phyloP scores from a whole-genome alignment of 1,139 yeast genomes.

The Kodamaea ohmeri region DNA sequence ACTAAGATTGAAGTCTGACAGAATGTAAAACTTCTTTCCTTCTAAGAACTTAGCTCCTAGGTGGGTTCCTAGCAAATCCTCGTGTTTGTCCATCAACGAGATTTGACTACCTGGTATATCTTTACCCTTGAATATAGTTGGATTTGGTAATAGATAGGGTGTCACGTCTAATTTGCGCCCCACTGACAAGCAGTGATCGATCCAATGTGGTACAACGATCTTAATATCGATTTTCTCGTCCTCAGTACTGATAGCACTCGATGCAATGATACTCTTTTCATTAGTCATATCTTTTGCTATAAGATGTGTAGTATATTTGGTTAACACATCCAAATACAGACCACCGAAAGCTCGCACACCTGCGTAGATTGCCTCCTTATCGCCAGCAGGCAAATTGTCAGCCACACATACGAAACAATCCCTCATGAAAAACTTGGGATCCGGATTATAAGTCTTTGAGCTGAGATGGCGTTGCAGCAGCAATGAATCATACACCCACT shows the following conservation, averaged over 20 bases:
- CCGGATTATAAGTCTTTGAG: conserved; percentile 60
- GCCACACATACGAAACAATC: conserved; percentile 60
- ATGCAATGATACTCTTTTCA: conserved; percentile 45
- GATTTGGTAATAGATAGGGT: conserved; percentile 47
- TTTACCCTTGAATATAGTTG: conserved; percentile 17
- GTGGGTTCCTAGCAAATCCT: conserved; percentile 13
- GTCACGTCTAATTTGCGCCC: conserved; percentile 51
- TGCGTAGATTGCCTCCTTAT: conserved; percentile 62
- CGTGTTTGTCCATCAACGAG: conserved; percentile 15
- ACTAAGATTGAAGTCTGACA: conserved; percentile 35
- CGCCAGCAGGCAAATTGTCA: conserved; percentile 57
- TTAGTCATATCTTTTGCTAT: conserved; percentile 57
- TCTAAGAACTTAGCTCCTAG: conserved; percentile 19
- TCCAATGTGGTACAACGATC: conserved; percentile 75
- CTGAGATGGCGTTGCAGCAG: conserved; percentile 45
- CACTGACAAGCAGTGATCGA: conserved; percentile 62
- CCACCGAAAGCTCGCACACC: conserved; percentile 79
- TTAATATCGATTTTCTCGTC: conserved; percentile 46
- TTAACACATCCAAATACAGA: conserved; percentile 57
- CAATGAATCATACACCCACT: conserved; percentile 61
- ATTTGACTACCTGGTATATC: conserved; percentile 9
- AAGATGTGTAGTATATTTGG: conserved; percentile 75
- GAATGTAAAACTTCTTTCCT: conserved; percentile 29
- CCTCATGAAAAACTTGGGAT: conserved; percentile 62
- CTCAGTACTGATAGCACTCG: conserved; percentile 32